Evolutionary conservation across 2,329 filamentous ascomycete species (phyloP).

Genomic region (Ophiostoma tasmaniense): DNA sequence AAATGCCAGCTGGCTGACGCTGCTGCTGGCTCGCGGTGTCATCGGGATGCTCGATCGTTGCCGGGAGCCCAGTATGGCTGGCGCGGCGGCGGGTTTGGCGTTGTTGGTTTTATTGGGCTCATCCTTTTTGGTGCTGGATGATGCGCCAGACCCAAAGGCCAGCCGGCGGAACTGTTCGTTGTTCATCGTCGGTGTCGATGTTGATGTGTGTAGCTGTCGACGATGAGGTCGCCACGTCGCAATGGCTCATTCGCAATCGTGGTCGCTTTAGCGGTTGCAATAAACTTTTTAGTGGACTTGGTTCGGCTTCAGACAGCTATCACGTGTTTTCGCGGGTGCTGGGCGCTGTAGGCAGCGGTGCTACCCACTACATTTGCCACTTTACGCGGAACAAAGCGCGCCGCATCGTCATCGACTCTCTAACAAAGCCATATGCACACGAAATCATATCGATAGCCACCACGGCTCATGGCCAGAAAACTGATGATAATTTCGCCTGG

Average conservation of each 20-base stretch:
- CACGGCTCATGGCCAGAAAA: constrained; percentile 5
- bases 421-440: not conserved
- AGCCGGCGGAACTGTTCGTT: constrained; percentile 90
- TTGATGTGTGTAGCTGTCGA: not conserved
- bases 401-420: constrained; percentile 5
- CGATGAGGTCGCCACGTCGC: not conserved
- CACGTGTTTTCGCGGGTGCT: constrained; percentile 20
- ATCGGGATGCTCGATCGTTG: constrained; percentile 79
- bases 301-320: not conserved
- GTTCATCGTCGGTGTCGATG: constrained; percentile 54
- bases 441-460: not conserved
- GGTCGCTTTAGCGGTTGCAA: not conserved
- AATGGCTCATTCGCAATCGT: no score
- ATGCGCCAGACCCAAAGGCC: constrained; percentile 39
- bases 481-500: not conserved
- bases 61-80: constrained; percentile 60
- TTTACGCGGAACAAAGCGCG: constrained; percentile 17
- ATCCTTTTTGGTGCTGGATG: constrained; percentile 22
- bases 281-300: not conserved
- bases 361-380: constrained; percentile 12
- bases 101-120: not conserved
- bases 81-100: constrained; percentile 24
- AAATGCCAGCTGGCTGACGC: constrained; percentile 56
- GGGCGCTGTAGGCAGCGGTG: constrained; percentile 8
- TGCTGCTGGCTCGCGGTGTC: constrained; percentile 73